Base-by-base conservation (phyloP, 345 rosid species). In the Passiflora organensis region DNA sequence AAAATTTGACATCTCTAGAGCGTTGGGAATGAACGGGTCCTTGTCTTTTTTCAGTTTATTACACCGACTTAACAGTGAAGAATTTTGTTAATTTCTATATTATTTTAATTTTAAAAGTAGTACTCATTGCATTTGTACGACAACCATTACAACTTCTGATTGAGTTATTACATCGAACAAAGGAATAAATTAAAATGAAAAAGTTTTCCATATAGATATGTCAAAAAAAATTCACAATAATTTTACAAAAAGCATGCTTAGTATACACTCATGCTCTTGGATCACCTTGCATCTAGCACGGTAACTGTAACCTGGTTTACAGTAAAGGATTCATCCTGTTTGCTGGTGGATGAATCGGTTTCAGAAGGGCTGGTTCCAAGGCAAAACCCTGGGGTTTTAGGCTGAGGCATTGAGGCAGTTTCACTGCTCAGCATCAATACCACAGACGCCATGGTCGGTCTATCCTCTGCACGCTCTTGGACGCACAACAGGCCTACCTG, bases 401-500 rank as follows among this genome's bases (percentile, higher is more conserved):
- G 97, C 36, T 66, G 82, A 0, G 72, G 69, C 79, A 89, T 78
- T 48, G 77, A 42, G 38, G 80, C 71, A 18, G 80, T 69, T 59
- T 84, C 88, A 17, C 95, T 90, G 22, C 81, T 76, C 21, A 84
- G 62, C 94, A 85, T 87, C 75, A 84, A 13, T 9, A 86, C 66
- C 6, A 72, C 88, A 1, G 78, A 67, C 0, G 88, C 62, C 95
- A 86, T 86, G 1, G 43, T 63, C 19, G 95, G 97, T 46, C 97
- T 72, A 13, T 84, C 86, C 6, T 90, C 85, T 12, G 90, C 80
- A 2, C 50, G 75, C 51, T 84, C 95, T 68, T 86, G 90, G 32
- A 89, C 95, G 28, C 97, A 86, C 18, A 89, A 60, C 0, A 89
- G 83, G 11, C 95, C 97, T 6, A 89, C 89, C 12, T 90, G 86